A percentile compares a stretch with the other conserved stretches of the same genome.
Conservation (phyloP, 2,329 filamentous ascomycete species). For the Aspergillus ibericus region DNA sequence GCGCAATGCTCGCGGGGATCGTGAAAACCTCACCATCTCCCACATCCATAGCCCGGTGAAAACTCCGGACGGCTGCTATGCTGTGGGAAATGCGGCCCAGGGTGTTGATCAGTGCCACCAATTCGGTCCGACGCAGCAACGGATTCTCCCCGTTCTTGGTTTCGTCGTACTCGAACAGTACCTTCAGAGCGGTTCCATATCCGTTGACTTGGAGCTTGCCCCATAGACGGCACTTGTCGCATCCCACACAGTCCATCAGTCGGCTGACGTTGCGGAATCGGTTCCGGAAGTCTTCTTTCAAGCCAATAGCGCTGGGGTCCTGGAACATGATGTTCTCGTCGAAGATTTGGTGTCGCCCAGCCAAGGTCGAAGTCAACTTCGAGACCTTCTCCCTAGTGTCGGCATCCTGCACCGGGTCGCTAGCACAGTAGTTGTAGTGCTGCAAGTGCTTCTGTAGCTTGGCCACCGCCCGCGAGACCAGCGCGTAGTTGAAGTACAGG, state of each 20-base stretch:
- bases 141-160: constrained; percentile 64
- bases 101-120: constrained; percentile 94
- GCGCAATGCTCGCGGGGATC: constrained; percentile 28
- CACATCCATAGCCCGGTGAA: constrained; percentile 55
- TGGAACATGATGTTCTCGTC: constrained; percentile 96
- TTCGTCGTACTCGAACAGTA: constrained; percentile 89
- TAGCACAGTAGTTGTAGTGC: constrained; percentile 87
- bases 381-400: constrained; percentile 79
- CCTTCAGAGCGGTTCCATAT: constrained; percentile 91
- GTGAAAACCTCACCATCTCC: constrained; percentile 34
- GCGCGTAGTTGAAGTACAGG: constrained; percentile 97
- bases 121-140: constrained; percentile 78
- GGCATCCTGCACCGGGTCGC: constrained; percentile 75
- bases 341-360: constrained; percentile 73
- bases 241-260: constrained; percentile 97
- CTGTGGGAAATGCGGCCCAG: constrained; percentile 83
- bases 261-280: constrained; percentile 95
- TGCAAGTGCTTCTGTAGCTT: constrained; percentile 83
- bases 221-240: constrained; percentile 98
- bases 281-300: constrained; percentile 97
- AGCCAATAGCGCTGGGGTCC: constrained; percentile 60
- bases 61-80: constrained; percentile 70
- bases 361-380: constrained; percentile 69
- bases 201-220: constrained; percentile 94
- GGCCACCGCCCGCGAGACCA: constrained; percentile 86